A percentile compares a stretch with the other conserved stretches of the same genome.
These are phyloP conservation scores for Setomelanomma holmii DNA, from an alignment of 2,329 filamentous ascomycete genomes.

Conservation along the genomic window DNA sequence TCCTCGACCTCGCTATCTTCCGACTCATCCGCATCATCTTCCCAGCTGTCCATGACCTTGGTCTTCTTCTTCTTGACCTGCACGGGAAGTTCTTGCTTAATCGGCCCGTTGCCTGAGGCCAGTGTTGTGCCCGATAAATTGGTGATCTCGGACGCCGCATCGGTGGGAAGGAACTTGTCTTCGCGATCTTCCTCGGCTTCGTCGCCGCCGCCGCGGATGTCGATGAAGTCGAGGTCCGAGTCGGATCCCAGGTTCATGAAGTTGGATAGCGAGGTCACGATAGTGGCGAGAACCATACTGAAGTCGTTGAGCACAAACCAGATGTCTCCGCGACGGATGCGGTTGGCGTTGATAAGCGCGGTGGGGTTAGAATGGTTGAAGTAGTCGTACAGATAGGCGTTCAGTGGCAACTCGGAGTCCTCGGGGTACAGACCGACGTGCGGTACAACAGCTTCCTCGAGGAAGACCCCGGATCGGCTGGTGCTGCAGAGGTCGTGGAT, in stretches of 20 bases:
- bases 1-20: slow-evolving; percentile 51
- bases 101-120: slow-evolving; percentile 22
- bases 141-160: slow-evolving; percentile 25
- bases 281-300: slow-evolving; percentile 71
- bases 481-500: slow-evolving; percentile 73
- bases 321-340: slow-evolving; percentile 69
- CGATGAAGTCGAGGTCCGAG: slow-evolving; percentile 58
- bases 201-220: slow-evolving; percentile 61
- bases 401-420: slow-evolving; percentile 62
- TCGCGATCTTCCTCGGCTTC: slow-evolving; percentile 56
- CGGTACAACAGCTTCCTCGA: slow-evolving; percentile 76
- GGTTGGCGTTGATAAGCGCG: slow-evolving; percentile 69
- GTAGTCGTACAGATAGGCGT: slow-evolving; percentile 77
- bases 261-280: slow-evolving; percentile 69
- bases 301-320: slow-evolving; percentile 78
- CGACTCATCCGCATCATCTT: slow-evolving; percentile 43
- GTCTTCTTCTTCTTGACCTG: slow-evolving; percentile 49
- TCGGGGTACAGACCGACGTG: slow-evolving; percentile 68
- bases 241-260: slow-evolving; percentile 60
- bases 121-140: slow-evolving; percentile 17
- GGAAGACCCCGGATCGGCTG: slow-evolving; percentile 71
- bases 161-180: slow-evolving; percentile 43
- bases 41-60: slow-evolving; percentile 51
- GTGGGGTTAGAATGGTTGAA: slow-evolving; percentile 73
- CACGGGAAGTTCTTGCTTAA: slow-evolving; percentile 39